phyloP scores from a whole-genome alignment of 2,329 filamentous ascomycete genomes.

The Pseudogymnoascus sp. region DNA sequence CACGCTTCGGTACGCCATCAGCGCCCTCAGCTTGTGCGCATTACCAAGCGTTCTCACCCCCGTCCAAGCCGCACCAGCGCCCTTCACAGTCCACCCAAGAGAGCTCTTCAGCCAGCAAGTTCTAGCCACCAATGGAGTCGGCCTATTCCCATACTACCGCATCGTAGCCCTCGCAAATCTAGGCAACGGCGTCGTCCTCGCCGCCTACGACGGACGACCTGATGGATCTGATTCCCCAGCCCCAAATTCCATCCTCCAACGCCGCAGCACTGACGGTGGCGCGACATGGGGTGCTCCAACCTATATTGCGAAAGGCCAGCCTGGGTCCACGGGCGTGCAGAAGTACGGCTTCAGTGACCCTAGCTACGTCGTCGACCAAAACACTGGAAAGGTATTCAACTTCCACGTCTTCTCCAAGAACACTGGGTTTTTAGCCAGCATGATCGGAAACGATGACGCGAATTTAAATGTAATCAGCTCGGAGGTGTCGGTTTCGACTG shows the following conservation, averaged over 20 bases:
- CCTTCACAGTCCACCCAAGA: not conserved
- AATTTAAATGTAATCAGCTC: not conserved
- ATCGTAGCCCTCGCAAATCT: conserved; percentile 1
- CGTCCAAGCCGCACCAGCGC: not conserved
- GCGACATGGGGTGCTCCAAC: not conserved
- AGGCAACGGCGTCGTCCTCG: not conserved
- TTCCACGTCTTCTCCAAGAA: conserved; percentile 7
- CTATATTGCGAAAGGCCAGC: not conserved
- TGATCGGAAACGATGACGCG: not conserved
- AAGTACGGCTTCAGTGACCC: conserved; percentile 2
- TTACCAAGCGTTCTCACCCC: not conserved
- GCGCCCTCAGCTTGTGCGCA: not conserved
- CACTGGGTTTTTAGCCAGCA: not conserved
- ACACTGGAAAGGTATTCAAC: not conserved
- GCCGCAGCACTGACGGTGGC: not conserved
- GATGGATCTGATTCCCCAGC: not conserved
- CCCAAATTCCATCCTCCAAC: not conserved
- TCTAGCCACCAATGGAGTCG: not conserved
- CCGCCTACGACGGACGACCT: not conserved
- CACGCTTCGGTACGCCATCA: not conserved
- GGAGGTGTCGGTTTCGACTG: not conserved
- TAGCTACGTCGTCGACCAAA: not conserved
- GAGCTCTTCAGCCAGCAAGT: not conserved
- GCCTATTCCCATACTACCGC: not conserved
- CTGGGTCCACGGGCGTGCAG: not conserved